Conservation (phyloP, 1,284 basidiomycete genomes). For the Cutaneotrichosporon sp. region DNA sequence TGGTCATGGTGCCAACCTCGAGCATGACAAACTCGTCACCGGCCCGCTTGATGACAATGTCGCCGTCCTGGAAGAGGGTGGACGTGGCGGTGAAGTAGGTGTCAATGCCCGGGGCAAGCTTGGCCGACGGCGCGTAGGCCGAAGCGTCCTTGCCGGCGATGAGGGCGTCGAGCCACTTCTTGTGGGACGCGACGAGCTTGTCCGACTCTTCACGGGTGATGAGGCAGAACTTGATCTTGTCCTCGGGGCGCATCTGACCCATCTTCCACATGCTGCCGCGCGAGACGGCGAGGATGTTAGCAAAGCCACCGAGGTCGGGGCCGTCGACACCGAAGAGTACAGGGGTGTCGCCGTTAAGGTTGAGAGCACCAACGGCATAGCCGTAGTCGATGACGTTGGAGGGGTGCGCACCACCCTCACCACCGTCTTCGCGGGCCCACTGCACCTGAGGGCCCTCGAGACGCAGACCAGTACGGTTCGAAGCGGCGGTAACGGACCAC, state of each 20-base stretch:
- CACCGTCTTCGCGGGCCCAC: conserved; percentile 60
- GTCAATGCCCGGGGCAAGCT: too few species aligned
- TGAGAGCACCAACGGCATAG: conserved; percentile 58
- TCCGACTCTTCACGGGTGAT: conserved; percentile 46
- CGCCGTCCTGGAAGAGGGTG: too few species aligned
- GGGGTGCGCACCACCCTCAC: conserved; percentile 66
- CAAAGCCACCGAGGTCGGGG: conserved; percentile 31
- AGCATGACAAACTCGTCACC: conserved; percentile 58
- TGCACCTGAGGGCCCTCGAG: conserved; percentile 51
- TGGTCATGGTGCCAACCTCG: conserved; percentile 56
- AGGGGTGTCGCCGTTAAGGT: conserved; percentile 65
- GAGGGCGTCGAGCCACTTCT: conserved; percentile 8
- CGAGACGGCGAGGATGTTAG: conserved; percentile 18
- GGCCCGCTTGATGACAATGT: conserved; percentile 43
- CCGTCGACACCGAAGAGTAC: conserved; percentile 48
- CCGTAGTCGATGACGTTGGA: conserved; percentile 66
- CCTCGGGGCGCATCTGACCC: conserved; percentile 40
- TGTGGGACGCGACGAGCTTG: conserved; percentile 10
- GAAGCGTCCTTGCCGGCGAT: not conserved
- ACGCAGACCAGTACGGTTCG: conserved; percentile 44
- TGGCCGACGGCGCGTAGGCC: too few species aligned
- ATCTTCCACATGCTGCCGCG: conserved; percentile 27
- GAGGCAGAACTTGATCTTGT: conserved; percentile 43
- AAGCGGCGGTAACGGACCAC: conserved; percentile 38
- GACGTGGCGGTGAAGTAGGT: too few species aligned